phyloP scores from a whole-genome alignment of 352 stramenopile species.

The Pythium periplocum region DNA sequence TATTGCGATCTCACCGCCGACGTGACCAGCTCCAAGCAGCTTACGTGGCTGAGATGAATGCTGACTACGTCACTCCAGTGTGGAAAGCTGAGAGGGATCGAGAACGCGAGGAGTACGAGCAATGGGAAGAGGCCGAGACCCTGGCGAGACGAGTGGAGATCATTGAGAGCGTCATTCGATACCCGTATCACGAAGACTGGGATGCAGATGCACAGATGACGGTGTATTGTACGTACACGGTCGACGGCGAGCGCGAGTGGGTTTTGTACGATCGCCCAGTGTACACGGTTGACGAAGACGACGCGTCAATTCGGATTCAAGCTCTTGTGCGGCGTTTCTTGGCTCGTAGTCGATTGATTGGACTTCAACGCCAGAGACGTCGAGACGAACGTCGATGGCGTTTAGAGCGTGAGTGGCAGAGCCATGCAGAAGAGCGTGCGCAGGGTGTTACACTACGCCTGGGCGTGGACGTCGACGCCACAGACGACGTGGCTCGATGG shows the following conservation, averaged over 20 bases:
- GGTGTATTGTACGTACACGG: conserved; percentile 6
- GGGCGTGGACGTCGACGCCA: conserved; percentile 8
- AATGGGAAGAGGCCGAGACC: conserved; percentile 20
- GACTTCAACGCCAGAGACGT: conserved; percentile 23
- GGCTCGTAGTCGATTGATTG: conserved; percentile 23
- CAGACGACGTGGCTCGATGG: conserved; percentile 20
- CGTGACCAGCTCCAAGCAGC: conserved; percentile 27
- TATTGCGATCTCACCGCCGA: conserved; percentile 26
- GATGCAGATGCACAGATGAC: conserved; percentile 34
- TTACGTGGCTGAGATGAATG: conserved; percentile 54
- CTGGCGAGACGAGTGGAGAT: conserved; percentile 26
- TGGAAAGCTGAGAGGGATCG: conserved; percentile 59
- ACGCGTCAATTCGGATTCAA: conserved; percentile 41
- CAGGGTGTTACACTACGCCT: conserved; percentile 43
- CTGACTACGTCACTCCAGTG: conserved; percentile 53
- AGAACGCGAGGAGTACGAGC: conserved; percentile 44
- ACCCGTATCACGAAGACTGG: conserved; percentile 58
- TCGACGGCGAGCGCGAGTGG: conserved; percentile 18
- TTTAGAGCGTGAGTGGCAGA: conserved; percentile 42
- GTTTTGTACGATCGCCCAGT: conserved; percentile 29
- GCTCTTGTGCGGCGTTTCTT: conserved; percentile 31
- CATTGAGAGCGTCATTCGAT: conserved; percentile 38
- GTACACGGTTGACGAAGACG: conserved; percentile 66
- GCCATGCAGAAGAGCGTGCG: conserved; percentile 26
- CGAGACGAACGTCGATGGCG: conserved; percentile 19